A percentile compares a stretch with the other conserved stretches of the same genome.
Conservation (phyloP, 2,329 filamentous ascomycete genomes). For the Pseudovirgaria hyperparasitica region DNA sequence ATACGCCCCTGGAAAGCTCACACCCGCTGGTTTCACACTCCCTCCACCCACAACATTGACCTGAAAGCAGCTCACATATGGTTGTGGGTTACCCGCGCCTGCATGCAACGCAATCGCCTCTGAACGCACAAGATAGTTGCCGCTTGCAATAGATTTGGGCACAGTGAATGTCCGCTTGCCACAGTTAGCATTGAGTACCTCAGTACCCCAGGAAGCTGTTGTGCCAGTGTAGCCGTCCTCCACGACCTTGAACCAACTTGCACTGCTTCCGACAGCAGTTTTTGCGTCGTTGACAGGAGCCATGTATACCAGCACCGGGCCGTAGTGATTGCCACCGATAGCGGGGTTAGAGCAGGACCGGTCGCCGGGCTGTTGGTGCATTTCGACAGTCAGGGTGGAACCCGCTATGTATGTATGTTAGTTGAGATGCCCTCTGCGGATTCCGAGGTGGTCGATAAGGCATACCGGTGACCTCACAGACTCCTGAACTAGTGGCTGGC, state of each 20-base stretch:
- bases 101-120: slow-evolving; percentile 23
- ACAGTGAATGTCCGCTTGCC: slow-evolving; percentile 23
- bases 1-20: slow-evolving; percentile 22
- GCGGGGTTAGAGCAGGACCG: slow-evolving; percentile 19
- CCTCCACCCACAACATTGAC: slow-evolving; percentile 24
- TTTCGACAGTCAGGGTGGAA: slow-evolving; percentile 20
- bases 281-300: slow-evolving; percentile 23
- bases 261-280: slow-evolving; percentile 24
- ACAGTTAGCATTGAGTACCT: slow-evolving; percentile 26
- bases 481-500: slow-evolving; percentile 12
- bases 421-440: slow-evolving; percentile 2
- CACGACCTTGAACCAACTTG: slow-evolving; percentile 22
- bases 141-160: slow-evolving; percentile 18
- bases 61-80: slow-evolving; percentile 24
- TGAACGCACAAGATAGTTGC: slow-evolving; percentile 21
- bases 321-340: slow-evolving; percentile 26
- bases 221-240: slow-evolving; percentile 24
- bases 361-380: slow-evolving; percentile 22
- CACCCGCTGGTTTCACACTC: slow-evolving; percentile 18
- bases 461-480: slow-evolving; percentile 23
- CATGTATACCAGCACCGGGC: slow-evolving; percentile 25
- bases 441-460: not conserved
- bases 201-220: slow-evolving; percentile 22
- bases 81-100: slow-evolving; percentile 18
- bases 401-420: slow-evolving; percentile 15